Evolutionary conservation across 805 yeast species (phyloP), one percentile per base, ranked within the genome.

Genomic region (Nakazawaea wickerhamii): DNA sequence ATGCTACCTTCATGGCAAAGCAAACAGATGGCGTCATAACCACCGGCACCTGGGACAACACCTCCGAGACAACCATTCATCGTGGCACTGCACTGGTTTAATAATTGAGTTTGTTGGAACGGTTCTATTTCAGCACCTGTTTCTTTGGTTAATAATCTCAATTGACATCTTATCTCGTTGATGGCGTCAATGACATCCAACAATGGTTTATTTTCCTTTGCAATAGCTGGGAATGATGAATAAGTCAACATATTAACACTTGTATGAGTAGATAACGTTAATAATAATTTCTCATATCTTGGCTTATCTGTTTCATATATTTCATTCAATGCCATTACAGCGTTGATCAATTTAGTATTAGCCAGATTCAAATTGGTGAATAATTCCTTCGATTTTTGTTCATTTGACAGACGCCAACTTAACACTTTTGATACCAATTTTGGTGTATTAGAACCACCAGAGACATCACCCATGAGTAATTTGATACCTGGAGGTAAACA

Each of bases 1-100:
- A 74, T 57, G 2, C 74, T 58, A 1, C 60, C 54, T 21, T 73
- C 77, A 2, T 74, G 68, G 2, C 83, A 81, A 21, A 93, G 60
- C 21, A 91, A 54, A 43, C 95, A 76, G 15, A 93, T 76, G 1
- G 99, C 99, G 65, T 93, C 99, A 57, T 80, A 84, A 0, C 99
- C 99, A 21, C 99, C 99, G 0, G 99, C 99, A 2, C 99, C 99
- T 0, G 99, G 99, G 3, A 93, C 95, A 26, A 93, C 90, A n/a
- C 96, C 97, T 0, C 96, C 95, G 15, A 91, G 52, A 23, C 88
- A 93, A 13, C 99, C 99, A 0, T 66, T 67, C 17, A 86, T 55
- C 7, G 44, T 35, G 6, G 60, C 50, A 31, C 70, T 58, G 45
- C 84, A 78, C 14, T 65, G 58, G 54, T 91, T 78, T 6, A 93